These are phyloP conservation scores for Ophiostoma perfectum DNA, from an alignment of 2,329 filamentous ascomycete species.

Conservation along the genomic window DNA sequence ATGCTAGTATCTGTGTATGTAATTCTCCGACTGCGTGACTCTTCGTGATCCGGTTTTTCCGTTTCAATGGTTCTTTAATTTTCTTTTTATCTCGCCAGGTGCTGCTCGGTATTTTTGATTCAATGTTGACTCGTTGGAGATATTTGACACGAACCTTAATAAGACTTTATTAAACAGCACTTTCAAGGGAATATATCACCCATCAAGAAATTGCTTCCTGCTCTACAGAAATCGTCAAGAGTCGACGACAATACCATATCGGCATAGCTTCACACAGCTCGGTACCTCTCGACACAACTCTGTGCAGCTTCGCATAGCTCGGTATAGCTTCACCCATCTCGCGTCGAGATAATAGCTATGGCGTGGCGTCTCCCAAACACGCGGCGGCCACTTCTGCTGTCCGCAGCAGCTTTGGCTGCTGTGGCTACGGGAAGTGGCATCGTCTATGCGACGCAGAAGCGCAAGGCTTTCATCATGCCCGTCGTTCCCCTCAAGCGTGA, in stretches of 20 bases:
- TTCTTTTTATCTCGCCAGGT: not conserved
- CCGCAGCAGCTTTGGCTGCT: constrained; percentile 19
- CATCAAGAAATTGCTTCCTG: not conserved
- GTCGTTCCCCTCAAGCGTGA: constrained; percentile 22
- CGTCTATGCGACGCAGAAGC: constrained; percentile 5
- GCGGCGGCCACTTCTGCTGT: constrained; percentile 19
- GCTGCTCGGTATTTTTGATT: not conserved
- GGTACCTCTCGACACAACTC: not conserved
- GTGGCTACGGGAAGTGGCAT: constrained; percentile 17
- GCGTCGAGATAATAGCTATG: constrained; percentile 9
- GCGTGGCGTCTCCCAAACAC: constrained; percentile 17
- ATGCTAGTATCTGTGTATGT: not conserved
- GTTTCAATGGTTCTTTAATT: not conserved
- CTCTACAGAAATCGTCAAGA: not conserved
- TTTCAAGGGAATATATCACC: not conserved
- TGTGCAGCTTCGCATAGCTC: not conserved
- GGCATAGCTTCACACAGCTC: not conserved
- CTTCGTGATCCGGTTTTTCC: constrained; percentile 8
- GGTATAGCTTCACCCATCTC: not conserved
- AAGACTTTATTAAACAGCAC: not conserved
- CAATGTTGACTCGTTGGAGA: not conserved
- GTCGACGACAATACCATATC: not conserved
- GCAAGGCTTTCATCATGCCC: constrained; percentile 11
- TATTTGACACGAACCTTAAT: not conserved
- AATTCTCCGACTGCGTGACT: constrained; percentile 9